These are phyloP conservation scores for Starmerella tilneyi DNA, from an alignment of 805 yeast species.

Conservation along the genomic window DNA sequence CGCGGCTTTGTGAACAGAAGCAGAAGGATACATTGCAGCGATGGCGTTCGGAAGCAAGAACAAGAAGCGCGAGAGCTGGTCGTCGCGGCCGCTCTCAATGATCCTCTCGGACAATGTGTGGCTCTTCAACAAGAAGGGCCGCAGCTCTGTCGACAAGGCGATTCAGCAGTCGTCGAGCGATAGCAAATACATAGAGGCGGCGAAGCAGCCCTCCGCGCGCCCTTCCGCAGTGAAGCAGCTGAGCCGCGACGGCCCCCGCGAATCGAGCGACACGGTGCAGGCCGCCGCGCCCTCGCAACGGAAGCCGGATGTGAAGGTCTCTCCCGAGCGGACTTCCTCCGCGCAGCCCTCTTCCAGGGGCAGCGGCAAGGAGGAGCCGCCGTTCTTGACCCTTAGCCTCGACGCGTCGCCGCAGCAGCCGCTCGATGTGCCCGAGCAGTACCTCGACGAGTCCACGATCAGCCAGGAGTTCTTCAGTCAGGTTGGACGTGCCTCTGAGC, in stretches of 20 bases:
- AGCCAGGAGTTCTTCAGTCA: constrained; percentile 4
- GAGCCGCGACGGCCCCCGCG: background rate
- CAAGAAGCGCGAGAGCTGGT: constrained; percentile 20
- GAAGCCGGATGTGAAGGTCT: background rate
- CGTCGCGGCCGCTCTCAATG: constrained; percentile 22
- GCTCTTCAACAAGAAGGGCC: constrained; percentile 13
- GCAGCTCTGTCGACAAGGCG: constrained; percentile 10
- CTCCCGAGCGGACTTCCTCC: no score
- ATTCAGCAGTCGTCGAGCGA: constrained; percentile 5
- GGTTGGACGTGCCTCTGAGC: background rate
- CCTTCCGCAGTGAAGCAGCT: background rate
- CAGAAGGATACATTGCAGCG: background rate
- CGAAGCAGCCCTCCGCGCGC: no score
- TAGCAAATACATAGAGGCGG: background rate
- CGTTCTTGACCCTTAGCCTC: constrained; percentile 17
- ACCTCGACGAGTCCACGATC: constrained; percentile 1
- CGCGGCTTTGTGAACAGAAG: background rate
- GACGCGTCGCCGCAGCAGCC: constrained; percentile 8
- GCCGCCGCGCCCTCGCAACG: background rate
- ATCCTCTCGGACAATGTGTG: constrained; percentile 20
- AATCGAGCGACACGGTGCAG: background rate
- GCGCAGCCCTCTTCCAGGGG: no score
- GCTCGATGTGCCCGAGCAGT: constrained; percentile 13
- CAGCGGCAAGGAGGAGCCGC: constrained; percentile 8
- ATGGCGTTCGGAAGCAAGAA: constrained; percentile 20